Base-by-base conservation (phyloP, 306 rosid genomes). In the Ormosia semicastrata region DNA sequence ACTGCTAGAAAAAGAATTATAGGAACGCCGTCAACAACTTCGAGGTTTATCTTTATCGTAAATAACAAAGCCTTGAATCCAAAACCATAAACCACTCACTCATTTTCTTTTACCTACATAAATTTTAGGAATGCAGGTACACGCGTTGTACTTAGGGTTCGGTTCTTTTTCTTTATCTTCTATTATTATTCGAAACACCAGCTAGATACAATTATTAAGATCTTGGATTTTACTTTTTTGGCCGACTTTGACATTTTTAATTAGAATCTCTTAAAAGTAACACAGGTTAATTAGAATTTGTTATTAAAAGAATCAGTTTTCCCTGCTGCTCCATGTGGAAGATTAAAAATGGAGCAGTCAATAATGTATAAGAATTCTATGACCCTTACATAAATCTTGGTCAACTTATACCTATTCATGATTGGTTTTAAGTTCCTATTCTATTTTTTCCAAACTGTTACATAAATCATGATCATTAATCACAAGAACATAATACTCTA, bases 31-130 rank as follows among this genome's bases (percentile, higher is more conserved):
- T 52, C 75, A 17, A 39, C 64, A 43, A 60, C 57, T 74, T 68
- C 67, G 44, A 78, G 64, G 78, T 33, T 66, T 34, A 30, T 85
- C 24, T 24, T 24, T 24, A 24, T 24, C 56, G 39, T 69, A 74
- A 60, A 30, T n/a, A 50, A 43, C 52, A 36, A 69, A 14, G 33
- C 41, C 47, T 14, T 30, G 57, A 63, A 33, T 49, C 33, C 33
- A 34, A 3, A 3, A 40, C 34, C 72, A 1, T 60, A 15, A 1
- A 15, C 29, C 60, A 71, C 34, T 7, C 14, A 7, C 24, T 14
- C 8, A 52, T 33, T 8, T 50, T 8, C 53, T 6, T 18, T 12
- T 37, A 6, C 18, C 41, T 8, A 29, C 40, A 11, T 24, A 2
- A 49, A 12, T 59, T 54, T 17, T 54, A 17, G 32, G 9, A 54